Conservation (phyloP, 164 flowering plant genomes). For the Buxus sempervirens region DNA sequence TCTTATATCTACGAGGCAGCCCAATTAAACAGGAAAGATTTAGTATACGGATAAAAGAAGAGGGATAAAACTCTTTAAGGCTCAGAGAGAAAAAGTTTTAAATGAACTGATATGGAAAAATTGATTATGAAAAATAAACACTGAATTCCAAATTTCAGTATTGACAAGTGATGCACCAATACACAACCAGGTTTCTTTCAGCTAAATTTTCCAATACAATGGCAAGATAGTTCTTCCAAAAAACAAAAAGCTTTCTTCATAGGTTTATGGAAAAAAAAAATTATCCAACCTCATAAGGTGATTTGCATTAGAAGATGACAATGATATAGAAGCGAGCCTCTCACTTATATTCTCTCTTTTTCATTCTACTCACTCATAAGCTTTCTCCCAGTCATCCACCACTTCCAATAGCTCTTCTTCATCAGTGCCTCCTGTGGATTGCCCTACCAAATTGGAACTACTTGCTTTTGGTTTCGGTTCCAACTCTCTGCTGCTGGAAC, state of each 20-base stretch:
- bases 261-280: neutral
- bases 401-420: conserved; percentile 39
- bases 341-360: too few relatives aligned
- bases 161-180: too few relatives aligned
- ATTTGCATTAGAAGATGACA: neutral
- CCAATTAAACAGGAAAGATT: too few relatives aligned
- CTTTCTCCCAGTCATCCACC: conserved; percentile 90
- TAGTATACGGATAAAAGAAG: too few relatives aligned
- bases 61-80: too few relatives aligned
- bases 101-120: too few relatives aligned
- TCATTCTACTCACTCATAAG: conserved; percentile 37
- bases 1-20: too few relatives aligned
- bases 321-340: neutral
- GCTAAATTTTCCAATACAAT: neutral
- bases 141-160: too few relatives aligned
- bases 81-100: too few relatives aligned
- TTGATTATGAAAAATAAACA: too few relatives aligned
- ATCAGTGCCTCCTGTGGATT: conserved; percentile 10
- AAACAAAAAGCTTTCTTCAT: neutral
- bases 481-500: conserved; percentile 7
- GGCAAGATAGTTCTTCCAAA: neutral
- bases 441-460: conserved; percentile 16
- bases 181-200: too few relatives aligned
- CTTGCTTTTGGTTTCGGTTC: conserved; percentile 21
- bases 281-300: neutral